Evolutionary conservation across 768 basidiomycete genomes (phyloP), one percentile per base, ranked within the genome.

Genomic region (Russula sp.): DNA sequence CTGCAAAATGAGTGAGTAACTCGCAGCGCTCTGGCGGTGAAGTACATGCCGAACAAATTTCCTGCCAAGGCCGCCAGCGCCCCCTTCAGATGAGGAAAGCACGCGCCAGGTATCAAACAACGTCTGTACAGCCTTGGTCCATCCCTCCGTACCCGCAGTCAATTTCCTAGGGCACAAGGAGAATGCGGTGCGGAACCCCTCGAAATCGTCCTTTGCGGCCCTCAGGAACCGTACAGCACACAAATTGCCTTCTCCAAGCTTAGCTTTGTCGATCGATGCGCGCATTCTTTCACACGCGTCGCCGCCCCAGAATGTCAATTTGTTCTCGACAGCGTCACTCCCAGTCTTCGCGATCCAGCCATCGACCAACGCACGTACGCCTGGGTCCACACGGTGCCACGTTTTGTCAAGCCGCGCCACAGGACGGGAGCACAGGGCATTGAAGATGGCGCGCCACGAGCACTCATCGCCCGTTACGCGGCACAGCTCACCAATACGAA

Each of bases 341-440:
- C 74, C 75, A 10, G 71, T 66, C 44, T 72, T 73, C 3, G 73
- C 75, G 31, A 86, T 81, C 90, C 90, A 91, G 3, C 79, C 77
- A 65, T 90, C 87, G 34, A 90, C 80, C 3, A 78, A 79, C 8
- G 79, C 76, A 51, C 85, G 68, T 18, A 83, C 82, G 22, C 78
- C 76, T 0, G 81, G 71, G 62, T 90, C 87, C 0, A 89, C 87
- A 20, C 90, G 78, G 68, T 83, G 84, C 91, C 91, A 94, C 6
- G 79, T 88, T 72, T 90, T 91, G 55, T 86, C 87, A 54, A 93
- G 72, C 42, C 91, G 76, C 9, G 89, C 88, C 22, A 94, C 79
- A 18, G 91, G 87, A 32, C 85, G 77, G 16, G 87, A 85, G 64
- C 87, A 89, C 16, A 93, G 71, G 7, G 87, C 91, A 13, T 80